phyloP scores from a whole-genome alignment of 208 protist genomes.

The Acanthamoeba castellanii region DNA sequence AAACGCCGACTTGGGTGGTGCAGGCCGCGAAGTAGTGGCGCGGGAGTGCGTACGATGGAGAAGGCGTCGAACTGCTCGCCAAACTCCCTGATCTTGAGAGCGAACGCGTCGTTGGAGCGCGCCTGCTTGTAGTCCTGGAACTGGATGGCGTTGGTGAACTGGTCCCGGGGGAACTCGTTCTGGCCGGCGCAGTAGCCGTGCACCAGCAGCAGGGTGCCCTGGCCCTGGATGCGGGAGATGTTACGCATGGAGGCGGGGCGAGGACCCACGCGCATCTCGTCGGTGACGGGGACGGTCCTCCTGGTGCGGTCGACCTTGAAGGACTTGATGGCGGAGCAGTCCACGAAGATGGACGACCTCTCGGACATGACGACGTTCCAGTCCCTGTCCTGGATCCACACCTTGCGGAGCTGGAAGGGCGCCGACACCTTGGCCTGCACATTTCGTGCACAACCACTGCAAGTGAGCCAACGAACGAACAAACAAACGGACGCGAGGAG shows the following conservation, averaged over 20 bases:
- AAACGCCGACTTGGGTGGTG: no score
- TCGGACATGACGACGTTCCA: constrained; percentile 51
- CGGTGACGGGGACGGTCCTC: constrained; percentile 3
- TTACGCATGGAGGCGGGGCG: neutral
- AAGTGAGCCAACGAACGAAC: neutral
- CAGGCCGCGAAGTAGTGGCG: no score
- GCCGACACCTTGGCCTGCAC: neutral
- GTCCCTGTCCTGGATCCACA: constrained; percentile 31
- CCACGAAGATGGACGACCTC: neutral
- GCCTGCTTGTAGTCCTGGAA: constrained; percentile 62
- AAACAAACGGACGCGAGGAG: no score
- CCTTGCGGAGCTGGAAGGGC: constrained; percentile 57
- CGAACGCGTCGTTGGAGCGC: constrained; percentile 77
- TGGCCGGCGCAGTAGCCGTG: constrained; percentile 76
- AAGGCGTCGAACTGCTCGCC: constrained; percentile 32
- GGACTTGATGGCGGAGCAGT: neutral
- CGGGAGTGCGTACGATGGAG: neutral
- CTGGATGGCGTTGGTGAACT: constrained; percentile 67
- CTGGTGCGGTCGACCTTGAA: no score
- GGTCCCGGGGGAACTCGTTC: constrained; percentile 57
- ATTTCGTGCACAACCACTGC: constrained; percentile 75
- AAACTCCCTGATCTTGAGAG: constrained; percentile 63
- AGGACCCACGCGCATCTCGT: constrained; percentile 43
- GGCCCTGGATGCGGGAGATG: no score
- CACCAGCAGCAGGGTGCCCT: neutral